Conservation (phyloP, 345 rosid genomes). For the Hypericum androsaemum region DNA sequence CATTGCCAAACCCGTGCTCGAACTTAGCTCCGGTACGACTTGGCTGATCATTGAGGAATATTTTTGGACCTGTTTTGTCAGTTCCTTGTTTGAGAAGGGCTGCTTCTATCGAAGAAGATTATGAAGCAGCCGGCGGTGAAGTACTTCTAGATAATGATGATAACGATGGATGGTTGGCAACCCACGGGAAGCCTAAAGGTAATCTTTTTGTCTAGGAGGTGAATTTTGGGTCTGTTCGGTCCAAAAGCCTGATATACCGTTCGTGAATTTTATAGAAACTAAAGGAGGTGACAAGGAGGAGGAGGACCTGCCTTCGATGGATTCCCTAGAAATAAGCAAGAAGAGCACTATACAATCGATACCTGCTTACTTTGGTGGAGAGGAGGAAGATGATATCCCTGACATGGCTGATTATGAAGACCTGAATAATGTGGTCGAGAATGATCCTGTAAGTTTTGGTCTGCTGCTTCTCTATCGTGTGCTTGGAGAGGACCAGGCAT, state of each 20-base stretch:
- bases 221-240: not conserved
- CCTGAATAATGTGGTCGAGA: slow-evolving; percentile 52
- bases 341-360: slow-evolving; percentile 47
- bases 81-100: slow-evolving; percentile 93
- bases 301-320: slow-evolving; percentile 87
- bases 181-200: slow-evolving; percentile 98
- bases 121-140: slow-evolving; percentile 95
- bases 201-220: slow-evolving; percentile 1
- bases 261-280: slow-evolving; percentile 27
- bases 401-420: slow-evolving; percentile 90
- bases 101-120: slow-evolving; percentile 86
- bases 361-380: slow-evolving; percentile 72
- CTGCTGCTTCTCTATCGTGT: not conserved
- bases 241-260: slow-evolving; percentile 5
- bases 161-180: slow-evolving; percentile 95
- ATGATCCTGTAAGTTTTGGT: slow-evolving; percentile 52
- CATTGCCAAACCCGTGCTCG: not conserved
- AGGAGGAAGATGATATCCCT: slow-evolving; percentile 88
- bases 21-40: not conserved
- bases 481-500: not conserved
- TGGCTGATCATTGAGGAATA: not conserved
- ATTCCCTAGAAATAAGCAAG: slow-evolving; percentile 54
- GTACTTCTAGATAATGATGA: slow-evolving; percentile 89
- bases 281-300: slow-evolving; percentile 46
- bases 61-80: slow-evolving; percentile 17